Base-by-base conservation (phyloP, 495 filamentous ascomycete genomes). In the Aspergillus hancockii region DNA sequence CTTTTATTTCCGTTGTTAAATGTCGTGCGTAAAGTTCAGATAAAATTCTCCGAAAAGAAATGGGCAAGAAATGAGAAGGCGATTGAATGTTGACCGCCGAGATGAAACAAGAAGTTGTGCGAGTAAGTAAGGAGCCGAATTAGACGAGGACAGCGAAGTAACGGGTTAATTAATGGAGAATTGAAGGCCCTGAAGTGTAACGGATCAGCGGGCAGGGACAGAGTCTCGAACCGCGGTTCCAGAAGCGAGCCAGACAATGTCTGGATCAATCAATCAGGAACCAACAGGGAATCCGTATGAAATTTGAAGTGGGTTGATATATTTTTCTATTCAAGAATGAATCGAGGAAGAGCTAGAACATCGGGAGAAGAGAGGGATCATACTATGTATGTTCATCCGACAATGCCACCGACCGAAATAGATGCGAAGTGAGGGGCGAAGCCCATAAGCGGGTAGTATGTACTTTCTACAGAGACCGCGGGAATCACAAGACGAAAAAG, bases 181-280 rank as follows among this genome's bases (percentile, higher is more conserved):
- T 16, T 12, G 32, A 19, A 30, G 32, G 46, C 7, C 23, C 22
- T 47, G 30, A 34, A 57, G 25, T 10, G n/a, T n/a, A 38, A 40
- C 2, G n/a, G 8, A 40, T 8, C 28, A 28, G 52, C 49, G 38
- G 54, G 41, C 21, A 55, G 36, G 54, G 23, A 32, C 28, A 34
- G 34, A 43, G 28, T 25, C 32, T 53, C 47, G 60, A 72, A 64
- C 65, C 66, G 67, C 67, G 64, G 67, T 62, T 70, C 64, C 61
- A 9, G 41, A 45, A 47, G 3, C 13, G 53, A 55, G 40, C 40
- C 40, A 45, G 49, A 47, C 52, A 54, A 52, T 58, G 57, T 38
- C 21, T 51, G 40, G 47, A 41, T 12, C 49, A 28, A 19, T 45
- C 30, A 41, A 6, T 31, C n/a, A 23, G 30, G 49, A 31, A 30